phyloP scores from a whole-genome alignment of 2,329 filamentous ascomycete genomes.

The Rasamsonia emersonii region DNA sequence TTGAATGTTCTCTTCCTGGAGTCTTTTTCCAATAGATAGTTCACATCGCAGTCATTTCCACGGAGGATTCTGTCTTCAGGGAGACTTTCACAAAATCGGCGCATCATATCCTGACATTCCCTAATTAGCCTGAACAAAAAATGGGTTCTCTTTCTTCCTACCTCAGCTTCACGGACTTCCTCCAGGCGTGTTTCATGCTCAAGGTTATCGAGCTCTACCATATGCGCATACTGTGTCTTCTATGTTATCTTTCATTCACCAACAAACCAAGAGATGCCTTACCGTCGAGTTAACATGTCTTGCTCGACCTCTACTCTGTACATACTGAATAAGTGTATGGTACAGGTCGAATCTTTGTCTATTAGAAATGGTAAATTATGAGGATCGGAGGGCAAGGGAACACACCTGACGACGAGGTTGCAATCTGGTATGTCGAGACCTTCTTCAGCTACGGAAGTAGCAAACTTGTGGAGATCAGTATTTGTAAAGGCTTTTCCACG shows the following conservation, averaged over 20 bases:
- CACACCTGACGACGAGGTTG: conserved; percentile 50
- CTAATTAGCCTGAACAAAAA: not conserved
- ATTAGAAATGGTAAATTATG: conserved; percentile 8
- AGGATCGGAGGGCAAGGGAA: not conserved
- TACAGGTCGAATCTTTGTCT: conserved; percentile 68
- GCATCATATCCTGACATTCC: conserved; percentile 46
- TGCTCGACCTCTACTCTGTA: conserved; percentile 85
- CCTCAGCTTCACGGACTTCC: conserved; percentile 38
- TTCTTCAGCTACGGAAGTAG: conserved; percentile 58
- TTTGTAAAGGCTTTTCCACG: not conserved
- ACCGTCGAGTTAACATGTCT: conserved; percentile 62
- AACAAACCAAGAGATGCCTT: conserved; percentile 8
- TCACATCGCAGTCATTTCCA: conserved; percentile 50
- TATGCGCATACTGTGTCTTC: conserved; percentile 57
- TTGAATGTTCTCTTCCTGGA: conserved; percentile 46
- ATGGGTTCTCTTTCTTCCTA: conserved; percentile 11
- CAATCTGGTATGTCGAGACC: conserved; percentile 59
- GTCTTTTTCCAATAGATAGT: conserved; percentile 48
- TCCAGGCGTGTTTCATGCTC: conserved; percentile 53
- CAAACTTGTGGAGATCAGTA: conserved; percentile 35
- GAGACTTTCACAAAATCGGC: conserved; percentile 65
- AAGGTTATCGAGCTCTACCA: conserved; percentile 68
- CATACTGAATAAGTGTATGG: conserved; percentile 83
- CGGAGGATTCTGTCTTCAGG: conserved; percentile 64
- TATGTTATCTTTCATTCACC: not conserved